A percentile compares a stretch with the other conserved stretches of the same genome.
Evolutionary conservation across 2,329 filamentous ascomycete species (phyloP).

Genomic region (Trichoderma sp.): DNA sequence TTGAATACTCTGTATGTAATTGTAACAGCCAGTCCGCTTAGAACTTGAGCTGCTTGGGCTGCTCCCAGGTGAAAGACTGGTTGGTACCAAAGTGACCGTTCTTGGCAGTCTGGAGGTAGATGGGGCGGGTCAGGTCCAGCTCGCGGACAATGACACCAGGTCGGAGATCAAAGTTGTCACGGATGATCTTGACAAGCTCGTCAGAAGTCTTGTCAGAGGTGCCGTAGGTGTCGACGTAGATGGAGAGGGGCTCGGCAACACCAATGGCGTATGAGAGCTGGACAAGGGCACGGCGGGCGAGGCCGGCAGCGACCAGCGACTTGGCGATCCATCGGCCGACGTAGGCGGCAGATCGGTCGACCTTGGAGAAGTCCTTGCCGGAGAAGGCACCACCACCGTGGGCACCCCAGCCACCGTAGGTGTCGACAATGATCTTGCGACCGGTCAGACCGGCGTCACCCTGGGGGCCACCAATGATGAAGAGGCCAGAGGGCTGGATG

Average conservation of each 20-base stretch:
- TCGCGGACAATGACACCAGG: constrained; percentile 98
- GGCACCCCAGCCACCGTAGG: constrained; percentile 99
- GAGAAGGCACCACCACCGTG: constrained; percentile 99
- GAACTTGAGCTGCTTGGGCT: constrained; percentile 92
- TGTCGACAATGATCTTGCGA: constrained; percentile 99
- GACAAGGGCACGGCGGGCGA: constrained; percentile 89
- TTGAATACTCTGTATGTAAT: constrained; percentile 43
- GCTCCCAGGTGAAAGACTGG: constrained; percentile 97
- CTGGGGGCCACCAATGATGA: constrained; percentile 99
- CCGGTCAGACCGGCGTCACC: constrained; percentile 98
- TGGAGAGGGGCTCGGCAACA: constrained; percentile 94
- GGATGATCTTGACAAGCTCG: constrained; percentile 93
- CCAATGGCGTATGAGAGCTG: constrained; percentile 99
- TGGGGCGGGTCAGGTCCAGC: constrained; percentile 90
- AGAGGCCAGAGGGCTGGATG: constrained; percentile 97
- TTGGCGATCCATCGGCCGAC: constrained; percentile 98
- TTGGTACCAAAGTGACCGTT: constrained; percentile 98
- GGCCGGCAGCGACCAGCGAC: constrained; percentile 85
- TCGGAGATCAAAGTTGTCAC: constrained; percentile 94
- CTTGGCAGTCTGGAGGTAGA: constrained; percentile 98
- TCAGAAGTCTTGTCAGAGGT: constrained; percentile 87
- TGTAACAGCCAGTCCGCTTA: constrained; percentile 53
- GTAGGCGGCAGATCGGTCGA: constrained; percentile 97
- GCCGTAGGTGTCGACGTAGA: constrained; percentile 97
- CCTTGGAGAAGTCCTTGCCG: constrained; percentile 99